Evolutionary conservation across 352 stramenopile species (phyloP), one percentile per base, ranked within the genome.

Genomic region (Phytopythium oedochilum): DNA sequence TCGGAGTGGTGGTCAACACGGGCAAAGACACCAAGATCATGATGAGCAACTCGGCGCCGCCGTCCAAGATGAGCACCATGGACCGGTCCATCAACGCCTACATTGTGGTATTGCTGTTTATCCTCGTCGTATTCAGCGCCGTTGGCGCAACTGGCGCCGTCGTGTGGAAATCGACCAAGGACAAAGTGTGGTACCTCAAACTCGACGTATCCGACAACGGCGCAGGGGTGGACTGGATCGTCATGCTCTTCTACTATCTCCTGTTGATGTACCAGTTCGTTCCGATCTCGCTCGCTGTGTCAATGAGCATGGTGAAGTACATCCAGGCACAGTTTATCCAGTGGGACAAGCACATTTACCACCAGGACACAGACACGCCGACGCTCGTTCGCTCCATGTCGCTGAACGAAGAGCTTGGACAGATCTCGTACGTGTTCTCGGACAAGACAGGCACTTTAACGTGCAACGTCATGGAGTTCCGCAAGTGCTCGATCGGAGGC

Each of bases 361-460:
- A 97, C 63, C 68, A 79, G 15, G 76, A 75, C 43, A 84, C 85
- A 20, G 84, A 97, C 64, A 97, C 88, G 7, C 89, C 87, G 11
- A 89, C 91, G 23, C 68, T 96, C 9, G 93, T 96, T n/a, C 88
- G 95, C 22, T 95, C 76, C n/a, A 96, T 96, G 73, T 92, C 91
- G 17, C 79, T 98, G 29, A 97, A 97, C 50, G 94, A 97, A 66
- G 91, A 98, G 51, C 78, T 98, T 15, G 97, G 96, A 3, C 91
- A 98, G 78, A 96, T 99, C 45, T 89, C 96, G 28, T 98, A 99
- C 61, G 93, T 99, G 7, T 99, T 99, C 68, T 98, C 87, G 2
- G 97, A 99, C 73, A 99, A 99, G 63, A 99, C 97, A 2, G 97
- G 97, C n/a, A 99, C 97, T n/a, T 74, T 99, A 5, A 99, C 97